These are phyloP conservation scores for Candida patagonica DNA, from an alignment of 805 yeast genomes.

Conservation along the genomic window DNA sequence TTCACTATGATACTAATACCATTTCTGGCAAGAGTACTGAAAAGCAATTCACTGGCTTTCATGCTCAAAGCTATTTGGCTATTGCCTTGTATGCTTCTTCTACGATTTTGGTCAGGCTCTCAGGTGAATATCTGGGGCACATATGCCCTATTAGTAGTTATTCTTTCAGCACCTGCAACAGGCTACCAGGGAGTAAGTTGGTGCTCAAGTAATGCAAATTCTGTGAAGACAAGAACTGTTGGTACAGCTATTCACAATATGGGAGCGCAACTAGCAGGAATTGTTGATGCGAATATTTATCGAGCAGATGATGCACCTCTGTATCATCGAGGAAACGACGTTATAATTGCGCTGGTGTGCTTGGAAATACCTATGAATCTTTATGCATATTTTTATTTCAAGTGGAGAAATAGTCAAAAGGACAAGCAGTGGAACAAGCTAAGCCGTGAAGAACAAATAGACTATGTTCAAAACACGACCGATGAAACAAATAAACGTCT, in stretches of 20 bases:
- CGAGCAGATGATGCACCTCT: conserved; percentile 47
- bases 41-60: conserved; percentile 7
- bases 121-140: conserved; percentile 21
- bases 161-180: conserved; percentile 48
- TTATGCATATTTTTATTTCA: conserved; percentile 27
- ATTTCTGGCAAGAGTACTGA: conserved; percentile 5
- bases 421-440: conserved; percentile 42
- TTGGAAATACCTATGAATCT: conserved; percentile 41
- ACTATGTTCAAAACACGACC: conserved; percentile 35
- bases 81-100: conserved; percentile 7
- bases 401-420: conserved; percentile 23
- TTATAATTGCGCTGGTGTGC: conserved; percentile 19
- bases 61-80: conserved; percentile 10
- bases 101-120: conserved; percentile 18
- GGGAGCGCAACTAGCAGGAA: conserved; percentile 48
- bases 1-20: conserved; percentile 4
- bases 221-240: conserved; percentile 53
- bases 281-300: conserved; percentile 48
- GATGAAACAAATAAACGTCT: conserved; percentile 53
- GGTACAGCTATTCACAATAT: conserved; percentile 58
- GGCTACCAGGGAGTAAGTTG: conserved; percentile 52
- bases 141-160: conserved; percentile 20
- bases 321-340: conserved; percentile 47
- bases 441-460: conserved; percentile 39
- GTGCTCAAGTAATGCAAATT: conserved; percentile 53